Conservation (phyloP, 495 filamentous ascomycete species). For the Penicillium canescens region DNA sequence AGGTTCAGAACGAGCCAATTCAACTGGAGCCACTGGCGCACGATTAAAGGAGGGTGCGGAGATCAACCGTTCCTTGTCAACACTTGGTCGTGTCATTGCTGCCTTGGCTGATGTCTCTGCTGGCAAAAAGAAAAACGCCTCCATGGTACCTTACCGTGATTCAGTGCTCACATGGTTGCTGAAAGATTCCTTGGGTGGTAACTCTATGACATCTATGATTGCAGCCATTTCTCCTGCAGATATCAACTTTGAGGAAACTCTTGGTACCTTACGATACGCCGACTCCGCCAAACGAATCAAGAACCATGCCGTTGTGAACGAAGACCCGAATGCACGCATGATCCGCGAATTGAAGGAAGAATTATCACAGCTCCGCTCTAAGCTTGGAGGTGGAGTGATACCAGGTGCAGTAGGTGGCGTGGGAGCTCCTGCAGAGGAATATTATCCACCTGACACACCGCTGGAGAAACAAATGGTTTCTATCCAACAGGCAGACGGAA, state of each 20-base stretch:
- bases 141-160: slow-evolving; percentile 95
- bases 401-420: slow-evolving; percentile 35
- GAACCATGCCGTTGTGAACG: slow-evolving; percentile 99
- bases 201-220: slow-evolving; percentile 99
- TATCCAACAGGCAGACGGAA: slow-evolving; percentile 82
- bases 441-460: slow-evolving; percentile 88
- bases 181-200: slow-evolving; percentile 96
- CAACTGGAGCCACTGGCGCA: slow-evolving; percentile 93
- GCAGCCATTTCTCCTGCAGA: slow-evolving; percentile 97
- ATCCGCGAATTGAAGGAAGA: slow-evolving; percentile 98
- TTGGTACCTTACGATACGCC: slow-evolving; percentile 93
- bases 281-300: slow-evolving; percentile 99
- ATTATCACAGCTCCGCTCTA: slow-evolving; percentile 79
- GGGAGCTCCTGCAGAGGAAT: slow-evolving; percentile 62
- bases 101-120: slow-evolving; percentile 88
- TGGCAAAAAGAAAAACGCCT: slow-evolving; percentile 80
- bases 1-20: slow-evolving; percentile 93
- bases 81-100: slow-evolving; percentile 96
- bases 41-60: slow-evolving; percentile 97
- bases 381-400: slow-evolving; percentile 70
- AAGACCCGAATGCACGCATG: slow-evolving; percentile 98
- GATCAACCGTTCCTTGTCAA: slow-evolving; percentile 96
- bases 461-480: slow-evolving; percentile 95
- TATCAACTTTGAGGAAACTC: slow-evolving; percentile 98
- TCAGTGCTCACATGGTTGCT: slow-evolving; percentile 95